Evolutionary conservation across 108 stramenopile species (phyloP).

Genomic region (Discostella stelligeroides): DNA sequence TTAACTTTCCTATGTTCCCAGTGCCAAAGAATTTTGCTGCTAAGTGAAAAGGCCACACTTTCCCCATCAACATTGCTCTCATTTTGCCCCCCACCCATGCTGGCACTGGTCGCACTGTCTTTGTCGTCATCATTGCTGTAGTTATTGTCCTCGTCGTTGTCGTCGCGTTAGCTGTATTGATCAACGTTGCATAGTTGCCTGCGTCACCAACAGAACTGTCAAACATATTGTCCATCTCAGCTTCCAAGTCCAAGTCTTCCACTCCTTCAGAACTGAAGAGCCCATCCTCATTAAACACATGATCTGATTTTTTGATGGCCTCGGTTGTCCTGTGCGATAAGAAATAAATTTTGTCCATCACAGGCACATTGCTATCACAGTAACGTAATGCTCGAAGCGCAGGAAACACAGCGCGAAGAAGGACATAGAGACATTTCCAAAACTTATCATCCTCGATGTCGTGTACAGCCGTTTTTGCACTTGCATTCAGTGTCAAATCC

Average conservation of each 20-base stretch:
- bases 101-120: no score
- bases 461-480: no score
- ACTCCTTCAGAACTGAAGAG: conserved; percentile 12
- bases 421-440: no score
- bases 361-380: no score
- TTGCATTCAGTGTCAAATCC: not conserved
- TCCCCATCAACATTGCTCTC: no score
- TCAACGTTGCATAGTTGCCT: no score
- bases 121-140: not conserved
- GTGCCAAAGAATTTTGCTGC: not conserved
- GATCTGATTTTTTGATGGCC: not conserved
- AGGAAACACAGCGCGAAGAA: no score
- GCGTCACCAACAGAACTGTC: no score
- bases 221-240: not conserved
- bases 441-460: no score
- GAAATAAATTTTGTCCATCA: conserved; percentile 3
- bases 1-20: conserved; percentile 1
- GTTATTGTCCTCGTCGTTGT: not conserved
- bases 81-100: no score
- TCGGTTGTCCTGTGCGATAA: not conserved
- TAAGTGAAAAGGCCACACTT: not conserved
- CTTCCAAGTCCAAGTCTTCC: not conserved
- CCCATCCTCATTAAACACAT: conserved; percentile 8
- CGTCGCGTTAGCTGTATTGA: no score
- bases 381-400: no score